Evolutionary conservation across 2,329 filamentous ascomycete species (phyloP), one percentile per base, ranked within the genome.

Genomic region (Penicillium concentricum): DNA sequence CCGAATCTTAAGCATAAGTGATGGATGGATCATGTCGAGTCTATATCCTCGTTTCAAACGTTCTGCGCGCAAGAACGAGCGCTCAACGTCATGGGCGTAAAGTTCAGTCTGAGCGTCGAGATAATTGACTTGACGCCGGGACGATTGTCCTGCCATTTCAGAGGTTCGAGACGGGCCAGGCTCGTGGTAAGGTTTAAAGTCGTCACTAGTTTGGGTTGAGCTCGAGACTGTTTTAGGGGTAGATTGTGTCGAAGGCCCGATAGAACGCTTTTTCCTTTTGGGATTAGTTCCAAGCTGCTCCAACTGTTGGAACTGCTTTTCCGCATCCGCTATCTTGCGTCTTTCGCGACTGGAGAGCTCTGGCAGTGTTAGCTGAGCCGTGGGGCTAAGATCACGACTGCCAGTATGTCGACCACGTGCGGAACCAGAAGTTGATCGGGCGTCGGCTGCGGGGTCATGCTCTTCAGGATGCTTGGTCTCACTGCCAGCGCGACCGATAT

Each of bases 351-450:
- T 84, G 2, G 85, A 87, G 59, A 87, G 75, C 60, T 84, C 84
- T 2, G 57, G 42, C 76, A 72, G 8, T 77, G 80, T 28, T 37
- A 37, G 61, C 80, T 79, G 12, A 78, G 16, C 47, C 26, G 81
- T 82, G 2, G 85, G 85, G 6, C 84, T 87, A 45, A 85, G 79
- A 66, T 87, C 85, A 39, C 84, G 82, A 70, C 85, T 87, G 48
- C 74, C 79, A 2, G 81, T 80, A 43, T 82, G 84, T 38, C 52
- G 37, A 58, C 79, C 78, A 47, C 80, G 82, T 22, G 77, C 78
- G 22, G 84, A 86, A 15, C 80, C 82, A 22, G 82, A 83, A 0
- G 79, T 80, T 16, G 85, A 87, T 48, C 81, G 79, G 54, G 76
- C 80, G 55, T 86, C 84, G 16, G 76, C 83, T 24, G 76, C 77